Base-by-base conservation (phyloP, 2,329 filamentous ascomycete species). In the Exophiala calicioides region DNA sequence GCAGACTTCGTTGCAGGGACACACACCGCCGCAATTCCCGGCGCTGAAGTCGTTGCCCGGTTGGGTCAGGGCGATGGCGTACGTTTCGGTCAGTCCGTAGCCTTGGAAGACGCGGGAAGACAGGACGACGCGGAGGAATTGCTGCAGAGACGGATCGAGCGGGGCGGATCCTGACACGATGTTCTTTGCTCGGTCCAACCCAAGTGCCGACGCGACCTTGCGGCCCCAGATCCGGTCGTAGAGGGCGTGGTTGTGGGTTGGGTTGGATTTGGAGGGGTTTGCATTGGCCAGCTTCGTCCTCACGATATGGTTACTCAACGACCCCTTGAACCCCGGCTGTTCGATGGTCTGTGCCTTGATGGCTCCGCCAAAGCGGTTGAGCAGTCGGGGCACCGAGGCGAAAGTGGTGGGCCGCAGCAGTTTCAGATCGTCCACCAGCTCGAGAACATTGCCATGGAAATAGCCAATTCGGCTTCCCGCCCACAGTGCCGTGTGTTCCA, bases 71-170 rank as follows among this genome's bases (percentile, higher is more conserved):
- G 80, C 82, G 21, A 85, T 79, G 32, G 90, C 90, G 62, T 95
- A 96, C 1, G 90, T 87, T 71, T 98, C 93, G 1, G 93, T 98
- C 66, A 98, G 76, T 37, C 93, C 93, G 66, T 91, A 98, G 21
- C 91, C 93, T 70, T 97, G 91, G 23, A 80, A 68, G 62, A 97
- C 86, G 62, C 82, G 76, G 68, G 85, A 87, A 50, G 80, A 85
- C 55, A 95, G 88, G 21, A 87, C 86, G 29, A 90, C 82, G 33
- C 90, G 86, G 37, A 97, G 79, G 73, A 97, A 96, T 61, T 88
- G 79, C 56, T 97, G 90, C 24, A 97, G 81, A 19, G 82, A 81
- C 0, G 90, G 89, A 60, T 97, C 91, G 31, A 98, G 80, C 50
- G 91, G 91, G 9, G 93, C 91, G 47, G 88, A 93, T 37, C 93